These are phyloP conservation scores for Petunia axillaris DNA, from an alignment of 257 asterid genomes.

Conservation along the genomic window DNA sequence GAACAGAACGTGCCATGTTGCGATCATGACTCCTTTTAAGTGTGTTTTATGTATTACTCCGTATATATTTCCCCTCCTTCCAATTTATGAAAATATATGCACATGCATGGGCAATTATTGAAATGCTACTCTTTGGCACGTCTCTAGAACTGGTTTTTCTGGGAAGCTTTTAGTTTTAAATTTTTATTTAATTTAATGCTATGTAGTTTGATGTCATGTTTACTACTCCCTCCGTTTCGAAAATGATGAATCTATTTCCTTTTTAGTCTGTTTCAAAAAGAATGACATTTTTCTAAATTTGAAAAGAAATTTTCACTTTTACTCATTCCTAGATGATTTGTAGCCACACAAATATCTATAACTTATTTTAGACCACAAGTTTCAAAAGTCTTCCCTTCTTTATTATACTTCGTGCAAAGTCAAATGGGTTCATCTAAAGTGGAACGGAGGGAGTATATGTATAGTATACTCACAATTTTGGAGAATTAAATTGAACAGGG, in stretches of 20 bases:
- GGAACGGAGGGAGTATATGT: no score
- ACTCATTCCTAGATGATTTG: no score
- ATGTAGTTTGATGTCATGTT: neutral
- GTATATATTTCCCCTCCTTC: slow-evolving; percentile 24
- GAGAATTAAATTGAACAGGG: neutral
- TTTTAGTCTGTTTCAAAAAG: no score
- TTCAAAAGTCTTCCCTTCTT: no score
- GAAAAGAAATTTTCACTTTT: no score
- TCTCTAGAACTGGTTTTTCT: neutral
- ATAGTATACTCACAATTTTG: neutral
- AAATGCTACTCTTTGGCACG: neutral
- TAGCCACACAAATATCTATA: no score
- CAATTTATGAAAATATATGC: slow-evolving; percentile 21
- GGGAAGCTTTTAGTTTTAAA: neutral
- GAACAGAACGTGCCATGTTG: slow-evolving; percentile 89
- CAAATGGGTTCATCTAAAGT: no score
- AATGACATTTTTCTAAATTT: no score
- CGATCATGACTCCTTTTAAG: slow-evolving; percentile 56
- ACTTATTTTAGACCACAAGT: no score
- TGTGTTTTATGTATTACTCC: slow-evolving; percentile 35
- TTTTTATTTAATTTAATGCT: slow-evolving; percentile 16
- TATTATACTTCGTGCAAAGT: no score
- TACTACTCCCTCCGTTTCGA: no score
- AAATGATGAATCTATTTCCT: no score
- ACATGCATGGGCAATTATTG: slow-evolving; percentile 35